These are phyloP conservation scores for Trichoderma parareesei DNA, from an alignment of 495 filamentous ascomycete genomes.

Conservation along the genomic window DNA sequence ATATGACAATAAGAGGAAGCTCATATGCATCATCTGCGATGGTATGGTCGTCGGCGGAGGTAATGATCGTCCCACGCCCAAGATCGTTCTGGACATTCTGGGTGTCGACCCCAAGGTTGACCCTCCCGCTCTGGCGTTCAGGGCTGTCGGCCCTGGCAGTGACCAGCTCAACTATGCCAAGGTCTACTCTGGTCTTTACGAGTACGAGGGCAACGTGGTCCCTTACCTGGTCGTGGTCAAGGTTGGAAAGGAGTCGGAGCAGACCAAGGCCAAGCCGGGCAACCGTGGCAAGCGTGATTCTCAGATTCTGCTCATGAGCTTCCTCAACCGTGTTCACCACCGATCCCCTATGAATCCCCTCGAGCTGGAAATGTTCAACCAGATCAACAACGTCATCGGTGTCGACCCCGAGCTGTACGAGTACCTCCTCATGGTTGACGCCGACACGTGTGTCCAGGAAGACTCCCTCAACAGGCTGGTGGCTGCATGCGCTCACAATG, in stretches of 20 bases:
- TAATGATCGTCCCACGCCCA: slow-evolving; percentile 93
- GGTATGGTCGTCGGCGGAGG: slow-evolving; percentile 95
- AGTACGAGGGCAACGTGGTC: slow-evolving; percentile 94
- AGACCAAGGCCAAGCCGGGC: slow-evolving; percentile 83
- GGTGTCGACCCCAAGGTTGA: slow-evolving; percentile 96
- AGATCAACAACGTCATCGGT: slow-evolving; percentile 98
- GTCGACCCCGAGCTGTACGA: slow-evolving; percentile 97
- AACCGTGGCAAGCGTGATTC: slow-evolving; percentile 98
- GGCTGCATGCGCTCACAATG: slow-evolving; percentile 85
- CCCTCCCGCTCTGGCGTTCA: slow-evolving; percentile 86
- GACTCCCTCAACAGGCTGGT: slow-evolving; percentile 90
- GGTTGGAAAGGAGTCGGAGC: slow-evolving; percentile 93
- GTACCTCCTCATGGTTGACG: slow-evolving; percentile 95
- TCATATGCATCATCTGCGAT: slow-evolving; percentile 89
- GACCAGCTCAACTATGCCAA: slow-evolving; percentile 97
- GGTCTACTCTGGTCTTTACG: slow-evolving; percentile 96
- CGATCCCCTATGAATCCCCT: slow-evolving; percentile 88
- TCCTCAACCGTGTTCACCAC: slow-evolving; percentile 96
- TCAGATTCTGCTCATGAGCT: slow-evolving; percentile 75
- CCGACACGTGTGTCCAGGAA: slow-evolving; percentile 89
- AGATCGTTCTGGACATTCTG: slow-evolving; percentile 94
- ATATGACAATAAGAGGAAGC: slow-evolving; percentile 95
- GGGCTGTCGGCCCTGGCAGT: slow-evolving; percentile 78
- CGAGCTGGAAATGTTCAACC: slow-evolving; percentile 96
- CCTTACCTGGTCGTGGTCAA: slow-evolving; percentile 95